Evolutionary conservation across 805 yeast genomes (phyloP), one percentile per base, ranked within the genome.

Genomic region (Candida lessepsii): DNA sequence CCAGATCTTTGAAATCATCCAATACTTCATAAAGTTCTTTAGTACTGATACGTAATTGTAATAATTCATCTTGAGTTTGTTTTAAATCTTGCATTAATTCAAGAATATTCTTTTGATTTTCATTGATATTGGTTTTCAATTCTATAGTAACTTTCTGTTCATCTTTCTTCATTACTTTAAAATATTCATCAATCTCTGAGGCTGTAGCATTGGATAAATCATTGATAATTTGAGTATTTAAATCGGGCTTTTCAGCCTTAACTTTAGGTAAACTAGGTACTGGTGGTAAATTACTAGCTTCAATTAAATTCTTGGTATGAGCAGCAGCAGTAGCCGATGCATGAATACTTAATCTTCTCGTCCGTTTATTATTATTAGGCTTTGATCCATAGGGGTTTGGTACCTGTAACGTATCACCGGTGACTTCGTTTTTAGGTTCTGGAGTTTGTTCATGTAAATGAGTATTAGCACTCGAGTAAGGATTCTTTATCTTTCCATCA

Each of bases 151-250:
- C 75, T 31, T 71, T 57, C 3, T 63, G 56, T 28, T 77, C 73
- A 48, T 83, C 69, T 29, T 68, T 63, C 2, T 60, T 52, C 47
- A 86, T 63, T 38, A 71, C 73, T 14, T 76, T 71, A 44, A 81
- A 78, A 58, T 83, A 84, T 40, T 76, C 78, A 50, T 85, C 89
- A 24, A 86, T 83, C 45, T 81, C 85, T 1, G 77, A 60, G 2
- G 90, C 91, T 5, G 83, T 76, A 1, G 88, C 86, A 46, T 78
- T 75, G 9, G 78, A 65, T 45, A 86, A 57, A 40, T 78, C 75
- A 8, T 46, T 46, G 15, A 47, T 42, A 21, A 67, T 59, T 41
- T 51, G 51, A 2, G 40, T 41, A 8, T 42, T 50, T 11, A 29
- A 8, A 20, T 35, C 39, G 9, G 24, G 25, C 15, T 21, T 32